Percentiles rank a stretch among this genome's conserved stretches.
Evolutionary conservation across 2,329 filamentous ascomycete species (phyloP).

Genomic region (Pseudonectria buxi): DNA sequence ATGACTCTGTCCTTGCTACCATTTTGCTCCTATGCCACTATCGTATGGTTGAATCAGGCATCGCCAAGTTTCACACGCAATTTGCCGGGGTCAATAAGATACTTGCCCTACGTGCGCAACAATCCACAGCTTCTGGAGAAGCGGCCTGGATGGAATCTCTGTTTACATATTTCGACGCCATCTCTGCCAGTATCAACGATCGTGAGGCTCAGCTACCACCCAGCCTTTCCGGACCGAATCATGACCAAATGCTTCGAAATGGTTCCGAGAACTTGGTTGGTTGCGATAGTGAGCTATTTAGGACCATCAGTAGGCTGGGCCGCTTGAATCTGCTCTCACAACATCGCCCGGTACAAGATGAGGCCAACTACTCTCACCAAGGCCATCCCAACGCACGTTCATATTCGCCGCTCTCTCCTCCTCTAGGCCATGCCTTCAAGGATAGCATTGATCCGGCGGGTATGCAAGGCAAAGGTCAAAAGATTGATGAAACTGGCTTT

Average conservation of each 20-base stretch:
- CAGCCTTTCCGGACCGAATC: conserved; percentile 53
- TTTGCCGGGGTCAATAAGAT: conserved; percentile 91
- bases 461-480: conserved; percentile 16
- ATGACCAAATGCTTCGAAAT: conserved; percentile 44
- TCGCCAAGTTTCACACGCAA: conserved; percentile 88
- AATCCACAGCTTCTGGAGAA: conserved; percentile 48
- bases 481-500: conserved; percentile 24
- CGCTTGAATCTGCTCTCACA: conserved; percentile 80
- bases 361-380: conserved; percentile 8
- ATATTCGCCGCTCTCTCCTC: conserved; percentile 35
- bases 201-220: conserved; percentile 75
- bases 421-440: conserved; percentile 37
- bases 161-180: conserved; percentile 91
- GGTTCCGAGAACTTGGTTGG: conserved; percentile 80
- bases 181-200: conserved; percentile 87
- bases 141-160: conserved; percentile 87
- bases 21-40: conserved; percentile 85
- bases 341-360: conserved; percentile 46
- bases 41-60: conserved; percentile 86
- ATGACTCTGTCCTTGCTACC: conserved; percentile 83
- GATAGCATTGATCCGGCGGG: conserved; percentile 19
- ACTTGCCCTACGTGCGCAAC: conserved; percentile 61
- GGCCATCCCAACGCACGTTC: conserved; percentile 20
- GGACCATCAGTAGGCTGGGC: conserved; percentile 74
- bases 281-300: conserved; percentile 82